These are phyloP conservation scores for Inga laurina DNA, from an alignment of 306 rosid species.

Conservation along the genomic window DNA sequence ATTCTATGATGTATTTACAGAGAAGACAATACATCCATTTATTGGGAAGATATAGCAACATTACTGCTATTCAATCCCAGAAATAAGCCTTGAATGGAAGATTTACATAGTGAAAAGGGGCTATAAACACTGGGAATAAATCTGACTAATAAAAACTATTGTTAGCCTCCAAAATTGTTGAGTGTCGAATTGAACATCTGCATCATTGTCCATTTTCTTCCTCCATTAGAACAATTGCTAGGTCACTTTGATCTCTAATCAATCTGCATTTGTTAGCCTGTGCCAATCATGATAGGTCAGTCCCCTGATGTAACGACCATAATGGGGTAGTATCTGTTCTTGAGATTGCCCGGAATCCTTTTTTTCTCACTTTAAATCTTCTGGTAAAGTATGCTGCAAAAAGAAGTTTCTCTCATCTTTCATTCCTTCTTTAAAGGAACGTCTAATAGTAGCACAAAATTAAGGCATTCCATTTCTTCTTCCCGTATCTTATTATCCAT, in stretches of 20 bases:
- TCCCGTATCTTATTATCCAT: neutral
- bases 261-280: neutral
- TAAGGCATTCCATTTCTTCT: neutral
- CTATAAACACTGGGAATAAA: too few relatives aligned
- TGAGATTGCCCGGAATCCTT: constrained; percentile 6
- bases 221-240: neutral
- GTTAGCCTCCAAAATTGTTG: neutral
- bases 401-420: neutral
- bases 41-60: too few relatives aligned
- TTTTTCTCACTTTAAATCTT: neutral
- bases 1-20: too few relatives aligned
- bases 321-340: neutral
- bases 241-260: neutral
- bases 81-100: too few relatives aligned
- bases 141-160: too few relatives aligned
- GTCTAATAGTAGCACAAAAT: neutral
- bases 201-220: neutral
- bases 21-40: too few relatives aligned
- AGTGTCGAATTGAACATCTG: neutral
- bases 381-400: neutral
- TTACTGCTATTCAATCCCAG: too few relatives aligned
- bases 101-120: too few relatives aligned
- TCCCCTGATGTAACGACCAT: neutral
- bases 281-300: neutral
- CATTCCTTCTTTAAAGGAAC: neutral